Base-by-base conservation (phyloP, 352 stramenopile genomes). In the Pythium aphanidermatum region DNA sequence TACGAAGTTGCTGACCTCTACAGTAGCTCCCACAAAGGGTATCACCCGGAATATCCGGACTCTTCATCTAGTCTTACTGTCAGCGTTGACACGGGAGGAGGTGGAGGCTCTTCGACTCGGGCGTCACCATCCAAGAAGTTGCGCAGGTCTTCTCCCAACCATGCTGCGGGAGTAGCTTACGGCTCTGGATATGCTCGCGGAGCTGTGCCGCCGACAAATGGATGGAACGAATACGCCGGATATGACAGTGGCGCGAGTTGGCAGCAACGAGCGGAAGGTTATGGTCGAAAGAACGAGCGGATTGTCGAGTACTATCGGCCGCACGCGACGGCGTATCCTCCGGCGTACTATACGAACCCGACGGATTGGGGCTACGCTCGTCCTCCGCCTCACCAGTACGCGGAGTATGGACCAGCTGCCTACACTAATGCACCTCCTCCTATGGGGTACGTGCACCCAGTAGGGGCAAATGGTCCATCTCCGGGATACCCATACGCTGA, bases 1-100 rank as follows among this genome's bases (percentile, higher is more conserved):
- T 35, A 75, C 23, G 62, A 84, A 45, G 65, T 91, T n/a, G 74
- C 74, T 1, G 74, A 88, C 17, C 51, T 86, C 27, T 91, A 91
- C 60, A 84, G 77, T 55, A 79, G 59, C 31, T 48, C 59, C 3
- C 39, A 65, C 20, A 80, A 84, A 42, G 45, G 43, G 10, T 48
- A 71, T 38, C 43, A 63, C 1, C 41, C 55, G 17, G 54, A 49
- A 5, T 28, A 52, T 5, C 55, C 34, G 2, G 28, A 45, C 12
- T 5, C 21, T 23, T 20, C 2, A 1, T 46, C 50, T 14, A n/a
- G n/a, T n/a, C n/a, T n/a, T n/a, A n/a, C n/a, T n/a, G n/a, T n/a
- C n/a, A n/a, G n/a, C n/a, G n/a, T n/a, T n/a, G n/a, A n/a, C n/a
- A n/a, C n/a, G n/a, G n/a, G n/a, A n/a, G n/a, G n/a, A n/a, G n/a